These are phyloP conservation scores for Achaetomiella virescens DNA, from an alignment of 495 filamentous ascomycete species.

Conservation along the genomic window DNA sequence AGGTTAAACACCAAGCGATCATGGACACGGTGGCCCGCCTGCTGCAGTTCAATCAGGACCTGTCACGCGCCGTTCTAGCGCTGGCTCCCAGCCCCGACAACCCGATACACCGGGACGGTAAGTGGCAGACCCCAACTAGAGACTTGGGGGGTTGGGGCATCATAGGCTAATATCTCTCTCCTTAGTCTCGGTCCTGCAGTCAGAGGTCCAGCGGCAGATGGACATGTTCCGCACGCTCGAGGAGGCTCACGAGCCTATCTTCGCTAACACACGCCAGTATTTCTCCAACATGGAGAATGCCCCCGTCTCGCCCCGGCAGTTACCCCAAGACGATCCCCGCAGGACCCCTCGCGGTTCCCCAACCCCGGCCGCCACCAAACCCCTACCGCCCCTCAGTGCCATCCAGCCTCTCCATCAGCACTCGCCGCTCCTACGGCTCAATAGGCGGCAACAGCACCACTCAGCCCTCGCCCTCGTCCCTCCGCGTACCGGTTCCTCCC, in stretches of 20 bases:
- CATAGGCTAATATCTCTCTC: slow-evolving; percentile 28
- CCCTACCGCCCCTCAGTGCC: slow-evolving; percentile 72
- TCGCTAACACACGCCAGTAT: slow-evolving; percentile 69
- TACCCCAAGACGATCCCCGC: slow-evolving; percentile 78
- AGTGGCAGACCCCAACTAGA: slow-evolving; percentile 28
- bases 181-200: slow-evolving; percentile 71
- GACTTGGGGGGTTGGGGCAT: slow-evolving; percentile 11
- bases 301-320: slow-evolving; percentile 86
- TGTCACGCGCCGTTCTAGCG: slow-evolving; percentile 63
- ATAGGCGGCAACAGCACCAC: slow-evolving; percentile 52
- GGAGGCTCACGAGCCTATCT: slow-evolving; percentile 67
- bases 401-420: slow-evolving; percentile 68
- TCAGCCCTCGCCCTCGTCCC: slow-evolving; percentile 65
- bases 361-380: slow-evolving; percentile 36
- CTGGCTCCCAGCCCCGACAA: slow-evolving; percentile 63
- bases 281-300: slow-evolving; percentile 72
- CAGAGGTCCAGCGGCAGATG: slow-evolving; percentile 76
- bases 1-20: slow-evolving; percentile 72
- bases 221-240: slow-evolving; percentile 64
- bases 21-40: slow-evolving; percentile 74
- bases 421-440: slow-evolving; percentile 72
- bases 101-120: slow-evolving; percentile 57
- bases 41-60: slow-evolving; percentile 60
- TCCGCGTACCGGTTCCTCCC: slow-evolving; percentile 59
- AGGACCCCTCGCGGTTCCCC: slow-evolving; percentile 52